These are phyloP conservation scores for Punica granatum DNA, from an alignment of 345 rosid genomes.

Conservation along the genomic window DNA sequence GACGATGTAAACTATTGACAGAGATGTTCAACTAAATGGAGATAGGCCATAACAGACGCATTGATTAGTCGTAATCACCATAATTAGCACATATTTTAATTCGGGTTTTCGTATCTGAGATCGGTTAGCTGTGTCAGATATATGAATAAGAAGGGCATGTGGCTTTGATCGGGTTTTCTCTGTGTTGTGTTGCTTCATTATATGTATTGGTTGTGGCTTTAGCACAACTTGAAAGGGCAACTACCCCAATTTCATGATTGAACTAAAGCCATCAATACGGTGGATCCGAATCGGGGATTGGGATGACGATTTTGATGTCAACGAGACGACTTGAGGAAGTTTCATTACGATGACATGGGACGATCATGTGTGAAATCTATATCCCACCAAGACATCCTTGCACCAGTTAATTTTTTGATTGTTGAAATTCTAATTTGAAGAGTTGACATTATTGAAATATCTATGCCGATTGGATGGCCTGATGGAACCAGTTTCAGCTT, in stretches of 20 bases:
- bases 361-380: no score
- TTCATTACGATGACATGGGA: no score
- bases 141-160: not conserved
- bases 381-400: no score
- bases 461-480: no score
- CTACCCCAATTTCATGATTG: not conserved
- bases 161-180: not conserved
- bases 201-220: not conserved
- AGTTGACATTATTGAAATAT: no score
- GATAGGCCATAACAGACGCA: not conserved
- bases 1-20: not conserved
- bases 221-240: conserved; percentile 8
- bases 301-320: no score
- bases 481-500: no score
- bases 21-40: not conserved
- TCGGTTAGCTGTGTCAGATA: not conserved
- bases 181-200: not conserved
- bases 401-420: no score
- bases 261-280: not conserved
- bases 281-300: no score
- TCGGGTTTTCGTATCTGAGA: not conserved
- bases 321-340: no score
- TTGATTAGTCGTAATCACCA: not conserved
- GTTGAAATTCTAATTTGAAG: no score
- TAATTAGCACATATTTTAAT: not conserved